Base-by-base conservation (phyloP, 202 grass and related monocot species). In the Setaria italica region DNA sequence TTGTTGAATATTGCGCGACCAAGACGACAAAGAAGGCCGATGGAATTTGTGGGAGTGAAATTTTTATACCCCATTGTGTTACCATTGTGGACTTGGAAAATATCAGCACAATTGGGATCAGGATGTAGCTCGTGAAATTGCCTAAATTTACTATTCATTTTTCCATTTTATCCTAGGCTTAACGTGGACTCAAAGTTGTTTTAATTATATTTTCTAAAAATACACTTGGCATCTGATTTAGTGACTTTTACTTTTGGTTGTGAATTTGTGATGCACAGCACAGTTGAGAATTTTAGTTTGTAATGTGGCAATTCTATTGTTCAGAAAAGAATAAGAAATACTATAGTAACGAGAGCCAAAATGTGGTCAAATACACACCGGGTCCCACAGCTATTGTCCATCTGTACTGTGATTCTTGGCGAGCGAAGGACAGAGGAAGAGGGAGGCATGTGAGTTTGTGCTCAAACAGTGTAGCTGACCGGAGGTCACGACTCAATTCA, bases 361-460 rank as follows among this genome's bases (percentile, higher is more conserved):
- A 58, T 3, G 50, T 11, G 11, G n/a, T 53, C 5, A 7, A 51
- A 65, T 39, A 69, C 62, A 76, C 19, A n/a, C 46, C 13, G 14
- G 16, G 32, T 11, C 14, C 32, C 72, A 4, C 78, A 53, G 29
- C 29, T 21, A 53, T 30, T 69, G 70, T 56, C 42, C 48, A 68
- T n/a, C 25, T 68, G 64, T 82, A 70, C 43, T 63, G 63, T 30
- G 56, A 56, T 60, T 57, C 59, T 57, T 41, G 62, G 70, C 41
- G 20, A 41, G 62, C 13, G 60, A 25, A 50, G 42, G 62, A 89
- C 76, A 76, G 15, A 81, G 37, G 48, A 78, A 79, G 62, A 74
- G 80, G 66, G 37, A 80, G 53, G 62, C 87, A 89, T 85, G 82
- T 81, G 77, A 85, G 70, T n/a, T 80, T 62, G 81, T 84, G 76